Evolutionary conservation across 768 basidiomycete species (phyloP).

Genomic region (Lactifluus piperatus): DNA sequence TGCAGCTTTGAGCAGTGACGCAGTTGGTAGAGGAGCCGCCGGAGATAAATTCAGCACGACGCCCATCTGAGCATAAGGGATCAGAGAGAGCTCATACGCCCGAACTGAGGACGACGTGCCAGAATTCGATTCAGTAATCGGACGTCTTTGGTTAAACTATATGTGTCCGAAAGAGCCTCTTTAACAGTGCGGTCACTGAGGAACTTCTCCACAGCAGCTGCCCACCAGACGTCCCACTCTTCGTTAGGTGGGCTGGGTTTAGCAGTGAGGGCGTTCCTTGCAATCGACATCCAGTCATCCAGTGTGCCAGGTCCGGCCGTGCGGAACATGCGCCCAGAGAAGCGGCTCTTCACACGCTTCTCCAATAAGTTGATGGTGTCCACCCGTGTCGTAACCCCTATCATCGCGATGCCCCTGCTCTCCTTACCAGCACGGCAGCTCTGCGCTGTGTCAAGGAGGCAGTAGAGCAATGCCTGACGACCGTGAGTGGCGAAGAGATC

Average conservation of each 20-base stretch:
- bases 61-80: slow-evolving; percentile 31
- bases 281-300: slow-evolving; percentile 42
- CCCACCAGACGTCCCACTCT: slow-evolving; percentile 64
- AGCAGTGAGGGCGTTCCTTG: slow-evolving; percentile 38
- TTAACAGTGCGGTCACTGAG: slow-evolving; percentile 40
- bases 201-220: slow-evolving; percentile 45
- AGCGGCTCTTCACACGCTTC: slow-evolving; percentile 95
- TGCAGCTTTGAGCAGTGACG: slow-evolving; percentile 35
- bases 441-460: slow-evolving; percentile 90
- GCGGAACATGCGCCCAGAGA: slow-evolving; percentile 85
- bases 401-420: slow-evolving; percentile 67
- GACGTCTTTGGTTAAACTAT: slow-evolving; percentile 51
- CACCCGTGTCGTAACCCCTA: slow-evolving; percentile 80
- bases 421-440: slow-evolving; percentile 56
- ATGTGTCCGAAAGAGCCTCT: slow-evolving; percentile 47
- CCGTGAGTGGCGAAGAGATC: slow-evolving; percentile 90
- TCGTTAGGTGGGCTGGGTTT: slow-evolving; percentile 24
- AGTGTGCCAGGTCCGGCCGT: slow-evolving; percentile 52
- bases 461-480: slow-evolving; percentile 89
- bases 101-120: slow-evolving; percentile 34
- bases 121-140: slow-evolving; percentile 50
- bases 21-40: slow-evolving; percentile 44
- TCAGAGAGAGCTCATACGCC: neutral
- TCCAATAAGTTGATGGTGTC: slow-evolving; percentile 87
- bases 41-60: slow-evolving; percentile 40